Base-by-base conservation (phyloP, 2,329 filamentous ascomycete species). In the Clonostachys byssicola region DNA sequence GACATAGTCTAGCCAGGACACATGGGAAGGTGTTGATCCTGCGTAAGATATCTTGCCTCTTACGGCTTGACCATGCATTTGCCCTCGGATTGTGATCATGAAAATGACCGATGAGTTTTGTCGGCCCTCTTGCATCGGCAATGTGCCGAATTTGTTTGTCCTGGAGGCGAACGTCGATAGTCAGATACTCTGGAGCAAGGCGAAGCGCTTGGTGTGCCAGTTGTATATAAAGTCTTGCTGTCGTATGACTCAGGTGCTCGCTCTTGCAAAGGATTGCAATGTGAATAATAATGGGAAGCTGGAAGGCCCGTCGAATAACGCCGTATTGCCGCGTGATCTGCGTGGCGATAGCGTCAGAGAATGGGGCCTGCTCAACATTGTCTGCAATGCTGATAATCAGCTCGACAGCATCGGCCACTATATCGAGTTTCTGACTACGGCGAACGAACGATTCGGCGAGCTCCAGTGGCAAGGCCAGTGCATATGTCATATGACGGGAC, bases 371-470 rank as follows among this genome's bases (percentile, higher is more conserved):
- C n/a, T n/a, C n/a, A n/a, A n/a, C n/a, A n/a, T n/a, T n/a, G n/a
- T n/a, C n/a, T 12, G 33, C 18, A 17, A 45, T 34, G 13, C 40
- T 76, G 34, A 83, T 63, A 14, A 77, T 68, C 5, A 85, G 62
- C 58, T 86, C 81, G 35, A 86, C 77, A 7, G 80, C 81, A 61
- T 87, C 83, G 2, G 74, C 75, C 5, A 79, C 81, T 30, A 76
- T 76, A 53, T 85, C 82, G 12, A 85, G 60, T 8, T 72, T 71
- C n/a, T n/a, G n/a, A n/a, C n/a, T n/a, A n/a, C n/a, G n/a, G n/a
- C n/a, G n/a, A n/a, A n/a, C n/a, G n/a, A n/a, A n/a, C n/a, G n/a
- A n/a, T n/a, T n/a, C n/a, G n/a, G n/a, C n/a, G n/a, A n/a, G n/a
- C 1, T 80, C 78, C 4, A 86, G 61, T 3, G 78, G 73, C 3